A percentile compares a stretch with the other conserved stretches of the same genome.
phyloP scores from a whole-genome alignment of 2,329 filamentous ascomycete species.

The Aspergillus japonicus region DNA sequence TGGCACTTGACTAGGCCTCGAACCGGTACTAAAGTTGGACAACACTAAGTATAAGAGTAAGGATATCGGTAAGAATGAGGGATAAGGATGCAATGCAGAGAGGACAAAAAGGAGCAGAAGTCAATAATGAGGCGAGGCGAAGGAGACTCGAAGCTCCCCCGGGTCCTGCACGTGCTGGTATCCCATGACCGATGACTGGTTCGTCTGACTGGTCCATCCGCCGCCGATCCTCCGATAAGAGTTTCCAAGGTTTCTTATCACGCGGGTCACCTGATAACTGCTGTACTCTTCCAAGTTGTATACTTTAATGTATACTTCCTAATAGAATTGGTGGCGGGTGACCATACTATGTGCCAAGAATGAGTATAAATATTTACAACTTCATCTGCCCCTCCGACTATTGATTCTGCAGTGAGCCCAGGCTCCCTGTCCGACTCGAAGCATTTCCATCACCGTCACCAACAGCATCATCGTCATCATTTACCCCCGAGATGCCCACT shows the following conservation, averaged over 20 bases:
- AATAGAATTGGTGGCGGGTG: no score
- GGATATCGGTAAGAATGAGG: not conserved
- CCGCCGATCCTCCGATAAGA: conserved; percentile 12
- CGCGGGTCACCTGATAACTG: no score
- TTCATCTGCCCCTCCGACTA: not conserved
- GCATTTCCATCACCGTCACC: conserved; percentile 1
- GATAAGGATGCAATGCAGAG: not conserved
- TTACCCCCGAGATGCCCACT: conserved; percentile 47
- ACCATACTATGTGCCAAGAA: no score
- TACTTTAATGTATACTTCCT: no score
- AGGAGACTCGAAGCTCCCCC: not conserved
- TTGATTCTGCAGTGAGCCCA: conserved; percentile 3
- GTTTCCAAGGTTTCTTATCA: not conserved
- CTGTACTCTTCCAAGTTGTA: no score
- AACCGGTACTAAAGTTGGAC: not conserved
- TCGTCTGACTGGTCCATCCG: conserved; percentile 3
- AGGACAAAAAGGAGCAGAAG: not conserved
- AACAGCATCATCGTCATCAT: conserved; percentile 13
- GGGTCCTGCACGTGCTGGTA: conserved; percentile 5
- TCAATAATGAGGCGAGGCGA: not conserved
- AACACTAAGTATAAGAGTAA: not conserved
- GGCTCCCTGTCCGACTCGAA: conserved; percentile 20
- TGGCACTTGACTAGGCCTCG: not conserved
- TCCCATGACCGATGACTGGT: conserved; percentile 14
- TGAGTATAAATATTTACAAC: no score